These are phyloP conservation scores for Xerocomus amazonicus DNA, from an alignment of 1,284 basidiomycete genomes.

Conservation along the genomic window DNA sequence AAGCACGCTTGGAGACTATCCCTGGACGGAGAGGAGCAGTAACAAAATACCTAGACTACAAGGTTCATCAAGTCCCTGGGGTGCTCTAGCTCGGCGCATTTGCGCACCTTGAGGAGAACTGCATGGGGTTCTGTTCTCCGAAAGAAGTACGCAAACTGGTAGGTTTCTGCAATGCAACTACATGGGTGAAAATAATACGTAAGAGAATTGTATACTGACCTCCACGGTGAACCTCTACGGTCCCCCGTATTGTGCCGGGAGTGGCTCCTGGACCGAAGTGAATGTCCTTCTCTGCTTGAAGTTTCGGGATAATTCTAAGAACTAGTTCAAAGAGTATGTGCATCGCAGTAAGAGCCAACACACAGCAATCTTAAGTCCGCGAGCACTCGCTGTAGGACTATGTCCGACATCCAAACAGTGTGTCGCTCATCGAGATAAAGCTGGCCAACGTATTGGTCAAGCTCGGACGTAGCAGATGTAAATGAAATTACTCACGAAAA, in stretches of 20 bases:
- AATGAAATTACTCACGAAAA: conserved; percentile 48
- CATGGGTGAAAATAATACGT: neutral
- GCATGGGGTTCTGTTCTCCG: conserved; percentile 72
- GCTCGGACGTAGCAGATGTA: neutral
- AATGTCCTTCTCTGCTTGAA: conserved; percentile 54
- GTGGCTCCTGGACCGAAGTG: conserved; percentile 39
- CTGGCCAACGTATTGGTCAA: conserved; percentile 34
- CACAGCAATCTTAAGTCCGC: conserved; percentile 68
- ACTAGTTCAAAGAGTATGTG: conserved; percentile 1
- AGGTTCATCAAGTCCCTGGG: conserved; percentile 13
- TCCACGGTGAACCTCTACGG: conserved; percentile 71
- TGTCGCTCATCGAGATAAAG: conserved; percentile 78
- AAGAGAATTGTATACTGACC: conserved; percentile 39
- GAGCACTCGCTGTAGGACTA: conserved; percentile 64
- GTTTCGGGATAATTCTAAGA: conserved; percentile 60
- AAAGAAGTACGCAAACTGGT: conserved; percentile 80
- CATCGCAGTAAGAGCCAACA: conserved; percentile 16
- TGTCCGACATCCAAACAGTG: conserved; percentile 75
- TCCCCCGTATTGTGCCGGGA: conserved; percentile 51
- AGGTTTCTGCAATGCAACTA: conserved; percentile 47
- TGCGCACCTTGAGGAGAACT: conserved; percentile 63
- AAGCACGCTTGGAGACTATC: conserved; percentile 1
- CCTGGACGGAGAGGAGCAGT: conserved; percentile 37
- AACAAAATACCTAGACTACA: conserved; percentile 53
- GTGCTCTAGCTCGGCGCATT: neutral